These are phyloP conservation scores for Globisporangium okanoganense DNA, from an alignment of 352 stramenopile genomes.

Conservation along the genomic window DNA sequence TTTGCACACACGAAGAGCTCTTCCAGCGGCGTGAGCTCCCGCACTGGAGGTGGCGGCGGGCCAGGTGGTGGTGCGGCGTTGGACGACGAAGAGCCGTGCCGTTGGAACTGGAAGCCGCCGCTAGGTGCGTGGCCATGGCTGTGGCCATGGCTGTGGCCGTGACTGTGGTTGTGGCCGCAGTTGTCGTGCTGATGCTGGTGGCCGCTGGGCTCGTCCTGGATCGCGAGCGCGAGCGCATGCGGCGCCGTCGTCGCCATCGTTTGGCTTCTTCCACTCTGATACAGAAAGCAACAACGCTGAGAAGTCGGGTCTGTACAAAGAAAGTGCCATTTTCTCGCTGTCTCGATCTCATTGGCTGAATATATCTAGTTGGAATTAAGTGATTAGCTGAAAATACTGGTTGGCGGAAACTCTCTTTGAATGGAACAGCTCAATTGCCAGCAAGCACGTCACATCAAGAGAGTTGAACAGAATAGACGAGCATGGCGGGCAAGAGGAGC, in stretches of 20 bases:
- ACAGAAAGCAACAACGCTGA: not conserved
- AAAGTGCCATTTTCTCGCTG: not conserved
- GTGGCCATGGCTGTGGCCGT: constrained; percentile 8
- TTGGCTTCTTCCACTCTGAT: not conserved
- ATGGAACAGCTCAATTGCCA: not conserved
- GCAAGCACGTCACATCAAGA: not conserved
- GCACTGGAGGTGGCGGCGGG: not conserved
- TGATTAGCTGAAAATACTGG: no score
- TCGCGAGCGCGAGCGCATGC: constrained; percentile 1
- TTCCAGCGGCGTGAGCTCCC: constrained; percentile 37
- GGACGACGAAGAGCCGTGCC: not conserved
- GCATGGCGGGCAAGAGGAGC: constrained; percentile 24
- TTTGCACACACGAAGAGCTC: constrained; percentile 67
- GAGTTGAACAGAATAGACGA: not conserved
- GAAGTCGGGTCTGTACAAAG: no score
- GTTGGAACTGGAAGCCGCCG: constrained; percentile 11
- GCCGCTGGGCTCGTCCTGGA: not conserved
- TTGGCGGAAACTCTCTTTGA: not conserved
- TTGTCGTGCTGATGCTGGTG: constrained; percentile 1
- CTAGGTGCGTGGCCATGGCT: not conserved
- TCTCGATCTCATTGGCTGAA: not conserved
- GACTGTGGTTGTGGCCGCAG: constrained; percentile 13
- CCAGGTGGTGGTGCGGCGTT: not conserved
- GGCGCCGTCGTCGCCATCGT: not conserved
- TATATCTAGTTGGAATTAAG: no score